phyloP scores from a whole-genome alignment of 345 rosid species.

The Microcos paniculata region DNA sequence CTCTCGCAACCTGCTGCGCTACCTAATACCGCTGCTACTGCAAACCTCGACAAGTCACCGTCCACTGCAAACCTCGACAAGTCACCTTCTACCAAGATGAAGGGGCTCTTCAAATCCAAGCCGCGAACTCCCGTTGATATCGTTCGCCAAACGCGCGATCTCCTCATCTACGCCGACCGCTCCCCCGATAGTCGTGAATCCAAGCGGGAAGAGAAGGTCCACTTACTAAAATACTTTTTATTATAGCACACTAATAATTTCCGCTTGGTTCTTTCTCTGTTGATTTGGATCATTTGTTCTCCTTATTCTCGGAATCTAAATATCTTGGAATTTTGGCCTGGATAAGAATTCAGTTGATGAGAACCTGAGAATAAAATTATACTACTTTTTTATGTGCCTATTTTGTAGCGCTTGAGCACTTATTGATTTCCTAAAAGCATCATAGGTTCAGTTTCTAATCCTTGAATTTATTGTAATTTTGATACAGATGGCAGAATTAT shows the following conservation, averaged over 20 bases:
- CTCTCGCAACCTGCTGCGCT: slow-evolving; percentile 34
- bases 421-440: not conserved
- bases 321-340: not conserved
- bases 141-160: slow-evolving; percentile 89
- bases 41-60: not conserved
- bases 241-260: not conserved
- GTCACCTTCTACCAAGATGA: slow-evolving; percentile 43
- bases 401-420: not conserved
- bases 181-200: slow-evolving; percentile 44
- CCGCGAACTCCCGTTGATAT: slow-evolving; percentile 83
- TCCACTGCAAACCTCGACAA: slow-evolving; percentile 16
- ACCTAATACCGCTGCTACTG: slow-evolving; percentile 13
- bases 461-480: not conserved
- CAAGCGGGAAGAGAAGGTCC: slow-evolving; percentile 72
- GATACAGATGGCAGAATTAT: slow-evolving; percentile 77
- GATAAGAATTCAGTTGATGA: not conserved
- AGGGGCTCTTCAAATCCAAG: slow-evolving; percentile 84
- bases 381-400: not conserved
- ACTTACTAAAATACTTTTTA: not conserved
- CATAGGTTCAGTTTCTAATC: not conserved
- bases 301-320: not conserved
- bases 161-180: slow-evolving; percentile 54
- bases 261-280: not conserved
- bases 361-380: not conserved
- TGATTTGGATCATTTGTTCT: not conserved